Base-by-base conservation (phyloP, 371 early-diverging fungal genomes). In the Mucor circinelloides region DNA sequence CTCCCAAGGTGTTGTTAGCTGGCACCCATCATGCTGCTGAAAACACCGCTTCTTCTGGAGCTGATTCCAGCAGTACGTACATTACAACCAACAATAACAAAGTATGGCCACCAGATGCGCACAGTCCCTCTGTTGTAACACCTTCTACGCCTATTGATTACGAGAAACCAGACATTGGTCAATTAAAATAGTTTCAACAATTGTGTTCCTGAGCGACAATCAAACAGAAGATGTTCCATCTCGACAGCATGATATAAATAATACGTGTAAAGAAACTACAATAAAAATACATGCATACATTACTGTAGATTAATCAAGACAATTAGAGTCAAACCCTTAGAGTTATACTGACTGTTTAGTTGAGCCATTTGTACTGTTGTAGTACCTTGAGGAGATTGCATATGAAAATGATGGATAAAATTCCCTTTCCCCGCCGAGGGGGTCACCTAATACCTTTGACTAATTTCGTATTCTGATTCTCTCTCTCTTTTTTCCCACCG, bases 131-230 rank as follows among this genome's bases (percentile, higher is more conserved):
- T 36, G 15, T 52, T 9, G 63, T 63, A 25, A 63, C 54, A 21
- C 63, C 63, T 9, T 63, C 63, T 9, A 17, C n/a, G 7, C 30
- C 42, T 23, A 15, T n/a, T 5, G 40, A 38, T 7, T 23, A 19
- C 30, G 54, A 23, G 5, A 66, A 66, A 17, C 66, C 66, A 7
- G 60, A 66, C 40, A 30, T 52, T 31, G 40, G 23, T 23, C 17
- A 55, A 7, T 3, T 2, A 17, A 31, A 27, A 52, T 25, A 52
- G 52, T 52, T 6, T n/a, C n/a, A n/a, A n/a, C n/a, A n/a, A n/a
- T 10, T 36, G 5, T 36, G 36, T 36, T 36, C 36, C 36, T 36
- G 36, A 36, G 36, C 10, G 10, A 36, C n/a, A n/a, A n/a, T n/a
- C n/a, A n/a, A n/a, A n/a, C n/a, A n/a, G n/a, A n/a, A n/a, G n/a